phyloP scores from a whole-genome alignment of 495 filamentous ascomycete genomes.

The Ramalina intermedia region DNA sequence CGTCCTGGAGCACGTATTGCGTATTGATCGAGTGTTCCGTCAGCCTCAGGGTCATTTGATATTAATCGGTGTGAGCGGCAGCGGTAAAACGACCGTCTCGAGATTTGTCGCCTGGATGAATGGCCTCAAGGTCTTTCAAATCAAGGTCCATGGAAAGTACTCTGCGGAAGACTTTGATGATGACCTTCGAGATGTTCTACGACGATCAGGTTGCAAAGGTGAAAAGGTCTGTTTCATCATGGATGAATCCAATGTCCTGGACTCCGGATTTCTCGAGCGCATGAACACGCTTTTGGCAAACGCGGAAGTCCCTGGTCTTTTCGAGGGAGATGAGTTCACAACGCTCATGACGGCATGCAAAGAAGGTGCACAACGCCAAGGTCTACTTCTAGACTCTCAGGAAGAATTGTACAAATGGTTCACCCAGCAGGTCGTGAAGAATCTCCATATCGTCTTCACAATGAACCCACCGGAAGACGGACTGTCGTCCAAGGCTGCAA shows the following conservation, averaged over 20 bases:
- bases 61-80: constrained; percentile 93
- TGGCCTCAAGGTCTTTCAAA: constrained; percentile 94
- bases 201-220: constrained; percentile 88
- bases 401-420: constrained; percentile 99
- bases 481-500: constrained; percentile 87
- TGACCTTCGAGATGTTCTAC: constrained; percentile 82
- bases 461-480: constrained; percentile 99
- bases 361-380: constrained; percentile 93
- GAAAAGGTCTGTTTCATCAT: constrained; percentile 99
- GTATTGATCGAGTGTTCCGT: constrained; percentile 96
- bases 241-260: constrained; percentile 97
- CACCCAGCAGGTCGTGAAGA: constrained; percentile 97
- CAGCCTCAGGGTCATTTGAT: constrained; percentile 98
- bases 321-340: constrained; percentile 92
- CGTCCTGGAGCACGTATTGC: constrained; percentile 90
- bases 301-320: constrained; percentile 92
- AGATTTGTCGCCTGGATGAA: constrained; percentile 99
- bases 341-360: constrained; percentile 97
- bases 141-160: constrained; percentile 98
- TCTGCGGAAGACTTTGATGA: constrained; percentile 98
- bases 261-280: constrained; percentile 94
- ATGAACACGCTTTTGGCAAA: constrained; percentile 99
- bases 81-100: constrained; percentile 94
- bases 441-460: constrained; percentile 96
- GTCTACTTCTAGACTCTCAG: constrained; percentile 84